A percentile compares a stretch with the other conserved stretches of the same genome.
These are phyloP conservation scores for Acanthamoeba triangularis DNA, from an alignment of 208 protist genomes.

Conservation along the genomic window DNA sequence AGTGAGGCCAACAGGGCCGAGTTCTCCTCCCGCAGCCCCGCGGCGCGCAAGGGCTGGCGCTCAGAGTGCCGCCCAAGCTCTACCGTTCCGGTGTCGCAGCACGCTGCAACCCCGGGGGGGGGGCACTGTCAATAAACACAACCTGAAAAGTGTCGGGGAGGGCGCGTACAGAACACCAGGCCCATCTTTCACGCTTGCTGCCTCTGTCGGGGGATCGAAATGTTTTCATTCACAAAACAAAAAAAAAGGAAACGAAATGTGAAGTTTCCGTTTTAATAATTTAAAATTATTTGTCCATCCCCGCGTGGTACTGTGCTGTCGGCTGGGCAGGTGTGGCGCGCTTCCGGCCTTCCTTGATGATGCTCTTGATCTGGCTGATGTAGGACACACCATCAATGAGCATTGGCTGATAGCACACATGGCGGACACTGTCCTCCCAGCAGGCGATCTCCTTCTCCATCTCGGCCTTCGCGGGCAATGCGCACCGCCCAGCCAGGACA, in stretches of 20 bases:
- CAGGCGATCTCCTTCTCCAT: slow-evolving; percentile 27
- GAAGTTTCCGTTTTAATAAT: too few relatives aligned
- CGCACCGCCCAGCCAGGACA: not conserved
- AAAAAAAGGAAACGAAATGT: too few relatives aligned
- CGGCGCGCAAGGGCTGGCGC: not conserved
- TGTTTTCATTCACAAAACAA: too few relatives aligned
- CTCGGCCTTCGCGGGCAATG: not conserved
- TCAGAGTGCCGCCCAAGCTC: not conserved
- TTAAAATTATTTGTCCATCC: too few relatives aligned
- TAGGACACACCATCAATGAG: slow-evolving; percentile 15
- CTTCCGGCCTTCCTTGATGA: not conserved
- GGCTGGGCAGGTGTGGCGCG: too few relatives aligned
- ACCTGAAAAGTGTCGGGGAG: too few relatives aligned
- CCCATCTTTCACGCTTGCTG: too few relatives aligned
- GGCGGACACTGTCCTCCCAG: not conserved
- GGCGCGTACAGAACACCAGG: not conserved
- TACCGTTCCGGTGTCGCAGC: not conserved
- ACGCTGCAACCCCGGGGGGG: not conserved
- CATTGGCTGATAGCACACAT: slow-evolving; percentile 58
- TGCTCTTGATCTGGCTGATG: slow-evolving; percentile 24
- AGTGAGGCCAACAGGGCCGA: not conserved
- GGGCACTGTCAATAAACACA: too few relatives aligned
- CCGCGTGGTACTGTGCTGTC: too few relatives aligned
- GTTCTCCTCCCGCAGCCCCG: not conserved
- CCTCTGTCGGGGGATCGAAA: too few relatives aligned